Evolutionary conservation across 2,329 filamentous ascomycete species (phyloP), one percentile per base, ranked within the genome.

Genomic region (Phyllosticta citrichinensis): DNA sequence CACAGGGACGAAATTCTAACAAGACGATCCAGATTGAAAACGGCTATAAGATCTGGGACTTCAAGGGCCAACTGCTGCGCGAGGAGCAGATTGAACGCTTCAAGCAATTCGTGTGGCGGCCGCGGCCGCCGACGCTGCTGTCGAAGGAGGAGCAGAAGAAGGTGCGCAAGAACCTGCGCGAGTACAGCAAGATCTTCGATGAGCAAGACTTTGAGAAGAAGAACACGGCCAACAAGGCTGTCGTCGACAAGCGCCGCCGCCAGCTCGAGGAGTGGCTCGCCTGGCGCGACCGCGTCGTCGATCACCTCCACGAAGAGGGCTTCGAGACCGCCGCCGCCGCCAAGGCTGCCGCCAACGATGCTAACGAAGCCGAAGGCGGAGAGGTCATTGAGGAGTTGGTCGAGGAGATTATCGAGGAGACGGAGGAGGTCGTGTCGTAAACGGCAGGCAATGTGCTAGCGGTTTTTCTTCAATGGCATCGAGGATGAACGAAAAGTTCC

Each of bases 11-110:
- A 12, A 52, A 50, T 51, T 11, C 52, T 61, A 52, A 61, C 40
- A 61, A 64, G 33, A 27, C 35, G 35, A 56, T 22, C 22, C 71
- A 96, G 90, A 96, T 97, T 91, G 94, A 99, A 81, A 99, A 97
- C 74, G 94, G 94, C 65, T 99, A 96, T 81, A 93, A 97, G 75
- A 80, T 99, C 64, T 97, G 97, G 83, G 92, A 96, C 74, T 99
- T 99, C 84, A 89, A 87, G 74, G 95, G 94, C 65, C 87, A 89
- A 68, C 83, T 88, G 60, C 85, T 99, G 60, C 87, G 91, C 62
- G 95, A 99, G 77, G 90, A 97, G 76, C 87, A 86, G 57, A 83
- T 96, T 62, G 94, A 99, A 67, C 95, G 95, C 77, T 97, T 99
- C 84, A 97, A 97, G 84, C 94, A 99, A 76, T 90, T 92, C 78